Evolutionary conservation across 1,139 yeast species (phyloP), one percentile per base, ranked within the genome.

Genomic region (Geotrichum carabidarum): DNA sequence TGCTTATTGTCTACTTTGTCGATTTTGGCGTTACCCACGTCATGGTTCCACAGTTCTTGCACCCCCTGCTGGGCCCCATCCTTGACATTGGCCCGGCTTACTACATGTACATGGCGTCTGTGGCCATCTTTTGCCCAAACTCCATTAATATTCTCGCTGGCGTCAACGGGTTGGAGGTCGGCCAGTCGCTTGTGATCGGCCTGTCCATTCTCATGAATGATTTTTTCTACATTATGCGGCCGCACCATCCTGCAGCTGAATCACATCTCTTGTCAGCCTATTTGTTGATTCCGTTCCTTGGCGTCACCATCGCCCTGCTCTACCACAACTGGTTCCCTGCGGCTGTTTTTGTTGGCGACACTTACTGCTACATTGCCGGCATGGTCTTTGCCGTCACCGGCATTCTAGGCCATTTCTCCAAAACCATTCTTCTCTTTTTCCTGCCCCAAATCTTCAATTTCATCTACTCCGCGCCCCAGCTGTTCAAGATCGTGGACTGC

Each of bases 321-420:
- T 82, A 80, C 63, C 84, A 78, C 74, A 93, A 93, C 69, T 86
- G 93, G 85, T 93, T 77, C 73, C 99, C 99, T 1, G 90, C 99
- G 0, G 73, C 73, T 56, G 98, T 89, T 0, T 93, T 93, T 73
- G 99, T 94, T 3, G 99, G 99, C 27, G 99, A 93, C 67, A 93
- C 99, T 0, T 94, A 86, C 73, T 93, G 99, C 71, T 93, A 94
- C 71, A 90, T 93, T 70, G 89, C 96, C 35, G 99, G 99, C 2
- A 93, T 93, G 99, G 96, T 93, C 0, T 91, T 93, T 71, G 99
- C 98, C 0, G 94, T 91, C 40, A 96, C 89, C 31, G 98, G 98
- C 2, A 94, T 93, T 44, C 78, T 89, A 58, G 98, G 98, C 1
- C 99, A 93, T 72, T 94, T 91, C 68, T 88, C 97, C 48, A 93